Conservation (phyloP, 495 filamentous ascomycete species). For the Tuber indicum region DNA sequence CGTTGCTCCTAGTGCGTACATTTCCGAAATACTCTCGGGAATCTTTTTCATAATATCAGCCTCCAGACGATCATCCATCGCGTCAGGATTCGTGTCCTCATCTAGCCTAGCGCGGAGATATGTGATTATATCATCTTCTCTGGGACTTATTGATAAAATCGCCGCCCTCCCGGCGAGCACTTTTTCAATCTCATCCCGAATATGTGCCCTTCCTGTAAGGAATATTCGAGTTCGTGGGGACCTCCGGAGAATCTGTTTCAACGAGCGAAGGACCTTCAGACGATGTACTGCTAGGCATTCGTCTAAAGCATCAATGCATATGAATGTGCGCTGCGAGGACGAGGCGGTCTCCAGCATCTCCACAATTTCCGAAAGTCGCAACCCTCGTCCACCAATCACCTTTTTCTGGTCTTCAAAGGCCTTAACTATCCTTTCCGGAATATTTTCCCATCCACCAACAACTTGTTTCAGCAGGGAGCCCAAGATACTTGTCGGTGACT, state of each 20-base stretch:
- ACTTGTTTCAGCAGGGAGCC: not conserved
- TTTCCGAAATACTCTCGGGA: not conserved
- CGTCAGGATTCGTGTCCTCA: not conserved
- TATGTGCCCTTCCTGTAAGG: not conserved
- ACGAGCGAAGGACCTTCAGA: not conserved
- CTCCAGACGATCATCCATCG: not conserved
- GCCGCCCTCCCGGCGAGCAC: not conserved
- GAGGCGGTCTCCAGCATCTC: not conserved
- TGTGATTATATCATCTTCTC: not conserved
- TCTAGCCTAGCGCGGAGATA: not conserved
- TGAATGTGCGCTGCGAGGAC: not conserved
- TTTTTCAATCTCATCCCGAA: not conserved
- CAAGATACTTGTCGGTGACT: not conserved
- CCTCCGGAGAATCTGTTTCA: not conserved
- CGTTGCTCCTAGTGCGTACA: not conserved
- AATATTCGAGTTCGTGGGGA: not conserved
- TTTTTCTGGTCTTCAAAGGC: not conserved
- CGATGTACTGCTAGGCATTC: not conserved
- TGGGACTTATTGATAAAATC: not conserved
- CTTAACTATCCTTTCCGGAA: not conserved
- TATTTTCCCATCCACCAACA: not conserved
- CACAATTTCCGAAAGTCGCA: not conserved
- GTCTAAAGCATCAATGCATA: not conserved
- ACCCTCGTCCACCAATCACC: not conserved
- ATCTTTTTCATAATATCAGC: not conserved